phyloP scores from a whole-genome alignment of 2,329 filamentous ascomycete species.

The Fusarium napiforme region DNA sequence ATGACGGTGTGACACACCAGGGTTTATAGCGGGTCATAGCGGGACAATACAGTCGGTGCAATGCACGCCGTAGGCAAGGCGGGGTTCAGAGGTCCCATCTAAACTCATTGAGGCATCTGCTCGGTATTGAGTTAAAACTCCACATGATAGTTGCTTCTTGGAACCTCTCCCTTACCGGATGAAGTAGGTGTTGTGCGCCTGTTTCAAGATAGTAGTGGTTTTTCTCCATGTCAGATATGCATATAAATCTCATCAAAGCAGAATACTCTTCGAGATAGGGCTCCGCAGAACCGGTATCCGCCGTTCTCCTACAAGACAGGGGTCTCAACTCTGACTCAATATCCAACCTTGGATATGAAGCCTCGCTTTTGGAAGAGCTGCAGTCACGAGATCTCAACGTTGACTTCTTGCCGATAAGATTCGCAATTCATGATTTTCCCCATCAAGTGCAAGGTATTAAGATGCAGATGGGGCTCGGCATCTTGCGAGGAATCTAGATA shows the following conservation, averaged over 20 bases:
- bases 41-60: slow-evolving; percentile 25
- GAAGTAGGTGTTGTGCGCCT: slow-evolving; percentile 3
- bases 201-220: not conserved
- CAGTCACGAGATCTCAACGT: not conserved
- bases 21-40: slow-evolving; percentile 21
- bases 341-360: not conserved
- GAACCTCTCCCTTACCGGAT: slow-evolving; percentile 6
- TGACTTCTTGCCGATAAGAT: not conserved
- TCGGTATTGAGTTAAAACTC: slow-evolving; percentile 27
- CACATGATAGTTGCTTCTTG: not conserved
- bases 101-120: slow-evolving; percentile 28
- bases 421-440: not conserved
- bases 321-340: not conserved
- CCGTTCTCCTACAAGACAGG: not conserved
- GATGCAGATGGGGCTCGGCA: not conserved
- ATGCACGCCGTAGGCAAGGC: slow-evolving; percentile 9
- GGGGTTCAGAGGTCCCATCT: slow-evolving; percentile 8
- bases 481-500: not conserved
- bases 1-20: slow-evolving; percentile 38
- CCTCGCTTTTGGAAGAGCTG: not conserved
- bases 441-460: not conserved
- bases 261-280: not conserved
- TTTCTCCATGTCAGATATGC: not conserved
- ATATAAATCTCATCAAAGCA: not conserved
- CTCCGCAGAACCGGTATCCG: not conserved